A percentile compares a stretch with the other conserved stretches of the same genome.
Evolutionary conservation across 345 rosid genomes (phyloP).

Genomic region (Arabis hirsuta): DNA sequence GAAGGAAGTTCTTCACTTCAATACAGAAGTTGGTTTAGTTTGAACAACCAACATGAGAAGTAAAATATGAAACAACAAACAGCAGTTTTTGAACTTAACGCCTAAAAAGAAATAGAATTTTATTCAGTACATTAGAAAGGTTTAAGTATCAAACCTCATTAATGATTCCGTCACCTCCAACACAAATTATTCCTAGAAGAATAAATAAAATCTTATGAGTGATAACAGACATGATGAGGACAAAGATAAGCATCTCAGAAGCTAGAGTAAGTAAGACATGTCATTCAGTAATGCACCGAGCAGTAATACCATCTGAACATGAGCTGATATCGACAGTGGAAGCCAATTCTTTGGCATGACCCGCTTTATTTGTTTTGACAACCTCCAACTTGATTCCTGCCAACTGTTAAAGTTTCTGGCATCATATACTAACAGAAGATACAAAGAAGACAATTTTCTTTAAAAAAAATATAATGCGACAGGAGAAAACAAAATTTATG

Average conservation of each 20-base stretch:
- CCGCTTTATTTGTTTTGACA: conserved; percentile 77
- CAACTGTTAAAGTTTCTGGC: conserved; percentile 50
- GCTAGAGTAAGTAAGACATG: conserved; percentile 2
- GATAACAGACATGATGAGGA: conserved; percentile 1
- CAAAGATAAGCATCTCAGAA: neutral
- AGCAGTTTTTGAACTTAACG: neutral
- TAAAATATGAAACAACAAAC: neutral
- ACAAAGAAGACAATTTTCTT: no score
- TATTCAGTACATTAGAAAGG: neutral
- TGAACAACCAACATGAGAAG: no score
- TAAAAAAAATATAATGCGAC: neutral
- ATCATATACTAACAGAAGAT: no score
- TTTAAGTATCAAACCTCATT: conserved; percentile 64
- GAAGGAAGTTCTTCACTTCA: no score
- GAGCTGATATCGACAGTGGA: conserved; percentile 76
- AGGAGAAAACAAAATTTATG: neutral
- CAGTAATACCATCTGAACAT: conserved; percentile 73
- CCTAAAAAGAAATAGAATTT: neutral
- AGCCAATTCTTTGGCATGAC: conserved; percentile 79
- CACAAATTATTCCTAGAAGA: conserved; percentile 77
- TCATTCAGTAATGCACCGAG: conserved; percentile 21
- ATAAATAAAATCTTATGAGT: conserved; percentile 29
- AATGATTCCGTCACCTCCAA: conserved; percentile 92
- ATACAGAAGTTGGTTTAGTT: no score
- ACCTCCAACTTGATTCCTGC: conserved; percentile 89